Evolutionary conservation across 176 grass and related monocot species (phyloP).

Genomic region (Rhynchospora tenuis): DNA sequence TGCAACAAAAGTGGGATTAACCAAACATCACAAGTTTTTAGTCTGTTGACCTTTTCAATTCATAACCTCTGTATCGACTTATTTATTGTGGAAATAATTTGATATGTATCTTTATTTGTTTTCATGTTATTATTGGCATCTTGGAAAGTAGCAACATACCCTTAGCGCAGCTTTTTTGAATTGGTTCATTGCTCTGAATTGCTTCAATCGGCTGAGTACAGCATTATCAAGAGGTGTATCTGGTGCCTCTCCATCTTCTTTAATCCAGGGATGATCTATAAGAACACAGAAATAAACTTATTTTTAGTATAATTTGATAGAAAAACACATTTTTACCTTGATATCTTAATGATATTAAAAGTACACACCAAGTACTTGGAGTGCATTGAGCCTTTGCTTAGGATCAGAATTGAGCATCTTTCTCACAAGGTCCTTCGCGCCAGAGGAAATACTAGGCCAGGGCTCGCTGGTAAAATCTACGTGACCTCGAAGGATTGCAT

Average conservation of each 20-base stretch:
- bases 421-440: constrained; percentile 76
- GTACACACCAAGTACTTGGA: constrained; percentile 63
- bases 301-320: not conserved
- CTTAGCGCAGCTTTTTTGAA: constrained; percentile 90
- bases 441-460: constrained; percentile 55
- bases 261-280: constrained; percentile 86
- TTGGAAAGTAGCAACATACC: constrained; percentile 17
- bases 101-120: not conserved
- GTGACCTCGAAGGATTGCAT: constrained; percentile 64
- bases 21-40: not conserved
- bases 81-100: not conserved
- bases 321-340: not conserved
- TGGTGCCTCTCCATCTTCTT: constrained; percentile 81
- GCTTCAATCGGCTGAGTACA: constrained; percentile 72
- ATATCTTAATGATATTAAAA: not conserved
- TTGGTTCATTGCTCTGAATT: constrained; percentile 91
- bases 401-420: constrained; percentile 75
- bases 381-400: constrained; percentile 63
- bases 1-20: not conserved
- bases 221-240: constrained; percentile 76
- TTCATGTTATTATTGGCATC: not conserved
- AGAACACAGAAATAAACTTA: not conserved
- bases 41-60: not conserved
- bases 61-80: not conserved
- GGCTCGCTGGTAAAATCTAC: constrained; percentile 68